phyloP scores from a whole-genome alignment of 768 basidiomycete species.

The Calvatia gigantea region DNA sequence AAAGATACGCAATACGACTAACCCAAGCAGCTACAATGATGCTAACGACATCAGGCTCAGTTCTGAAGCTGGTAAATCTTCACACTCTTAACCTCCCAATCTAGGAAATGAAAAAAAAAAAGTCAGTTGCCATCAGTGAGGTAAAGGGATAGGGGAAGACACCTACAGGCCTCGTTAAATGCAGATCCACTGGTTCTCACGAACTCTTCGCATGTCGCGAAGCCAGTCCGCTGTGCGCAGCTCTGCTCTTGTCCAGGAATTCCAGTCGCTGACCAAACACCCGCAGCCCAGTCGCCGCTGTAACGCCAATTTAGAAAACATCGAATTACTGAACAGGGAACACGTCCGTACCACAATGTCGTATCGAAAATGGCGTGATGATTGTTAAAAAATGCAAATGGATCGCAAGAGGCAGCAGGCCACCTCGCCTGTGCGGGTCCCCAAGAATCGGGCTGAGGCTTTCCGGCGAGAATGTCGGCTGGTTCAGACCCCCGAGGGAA shows the following conservation, averaged over 20 bases:
- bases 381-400: conserved; percentile 73
- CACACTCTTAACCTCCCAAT: conserved; percentile 80
- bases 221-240: conserved; percentile 81
- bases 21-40: not conserved
- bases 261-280: conserved; percentile 69
- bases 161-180: conserved; percentile 77
- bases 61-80: conserved; percentile 58
- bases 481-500: conserved; percentile 77
- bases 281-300: conserved; percentile 88
- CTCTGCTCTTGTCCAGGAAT: conserved; percentile 84
- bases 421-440: conserved; percentile 75
- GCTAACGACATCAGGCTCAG: not conserved
- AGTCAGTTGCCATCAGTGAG: not conserved
- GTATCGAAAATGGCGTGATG: conserved; percentile 84
- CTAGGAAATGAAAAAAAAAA: conserved; percentile 31
- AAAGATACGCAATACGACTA: not conserved
- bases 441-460: conserved; percentile 78
- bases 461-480: conserved; percentile 65
- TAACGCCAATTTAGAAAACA: not conserved
- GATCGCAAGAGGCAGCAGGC: conserved; percentile 72
- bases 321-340: conserved; percentile 13
- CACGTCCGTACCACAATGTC: conserved; percentile 78
- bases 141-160: not conserved
- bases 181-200: conserved; percentile 69
- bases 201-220: conserved; percentile 75